These are phyloP conservation scores for Pyropia haitanensis DNA, from an alignment of 23 red algal genomes.

Conservation along the genomic window DNA sequence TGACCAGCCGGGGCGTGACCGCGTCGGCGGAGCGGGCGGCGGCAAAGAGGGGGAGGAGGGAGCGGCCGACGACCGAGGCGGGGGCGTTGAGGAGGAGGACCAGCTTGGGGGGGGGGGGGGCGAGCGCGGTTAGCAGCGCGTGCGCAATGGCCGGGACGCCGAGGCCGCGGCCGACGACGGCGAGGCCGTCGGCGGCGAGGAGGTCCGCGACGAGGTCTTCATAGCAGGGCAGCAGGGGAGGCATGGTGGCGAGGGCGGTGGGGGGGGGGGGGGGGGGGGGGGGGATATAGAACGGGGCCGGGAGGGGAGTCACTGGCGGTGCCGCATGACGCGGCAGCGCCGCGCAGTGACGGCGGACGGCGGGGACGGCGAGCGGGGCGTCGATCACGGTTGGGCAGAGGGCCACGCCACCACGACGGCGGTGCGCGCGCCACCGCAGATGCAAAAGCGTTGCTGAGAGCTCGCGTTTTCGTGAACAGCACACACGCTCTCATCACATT, in stretches of 20 bases:
- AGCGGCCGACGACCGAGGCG: conserved; percentile 3
- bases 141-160: conserved; percentile 13
- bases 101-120: conserved; percentile 3
- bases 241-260: neutral
- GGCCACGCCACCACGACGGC: too few relatives aligned
- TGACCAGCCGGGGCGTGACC: conserved; percentile 47
- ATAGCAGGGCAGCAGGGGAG: conserved; percentile 28
- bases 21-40: neutral
- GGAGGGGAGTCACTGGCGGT: too few relatives aligned
- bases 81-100: conserved; percentile 34
- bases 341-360: too few relatives aligned
- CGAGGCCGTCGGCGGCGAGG: conserved; percentile 15
- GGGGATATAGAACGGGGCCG: too few relatives aligned
- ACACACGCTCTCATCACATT: too few relatives aligned
- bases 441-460: too few relatives aligned
- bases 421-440: too few relatives aligned
- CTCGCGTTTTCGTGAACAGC: too few relatives aligned
- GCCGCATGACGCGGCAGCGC: too few relatives aligned
- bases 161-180: conserved; percentile 33
- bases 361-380: too few relatives aligned
- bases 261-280: too few relatives aligned
- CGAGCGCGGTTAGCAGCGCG: conserved; percentile 15
- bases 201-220: conserved; percentile 17
- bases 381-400: too few relatives aligned
- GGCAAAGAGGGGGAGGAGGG: conserved; percentile 12